Evolutionary conservation across 2,329 filamentous ascomycete species (phyloP).

Genomic region (Cephalotrichum gorgonifer): DNA sequence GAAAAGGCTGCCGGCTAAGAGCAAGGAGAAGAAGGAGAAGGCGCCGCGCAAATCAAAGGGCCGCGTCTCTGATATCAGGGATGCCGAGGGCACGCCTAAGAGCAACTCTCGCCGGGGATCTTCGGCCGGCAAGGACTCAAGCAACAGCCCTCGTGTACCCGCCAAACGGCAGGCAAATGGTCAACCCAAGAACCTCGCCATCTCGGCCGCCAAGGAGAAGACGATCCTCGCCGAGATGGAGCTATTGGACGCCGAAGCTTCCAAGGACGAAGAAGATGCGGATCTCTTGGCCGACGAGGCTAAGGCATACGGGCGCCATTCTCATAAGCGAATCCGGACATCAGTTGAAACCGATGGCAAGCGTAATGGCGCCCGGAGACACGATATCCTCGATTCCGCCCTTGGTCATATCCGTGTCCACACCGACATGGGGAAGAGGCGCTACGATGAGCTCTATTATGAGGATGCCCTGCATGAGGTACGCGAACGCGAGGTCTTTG

Average conservation of each 20-base stretch:
- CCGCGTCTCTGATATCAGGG: slow-evolving; percentile 39
- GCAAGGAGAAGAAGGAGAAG: slow-evolving; percentile 9
- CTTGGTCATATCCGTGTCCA: slow-evolving; percentile 57
- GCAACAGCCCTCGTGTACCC: slow-evolving; percentile 33
- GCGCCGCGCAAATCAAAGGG: slow-evolving; percentile 29
- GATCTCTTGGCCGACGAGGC: slow-evolving; percentile 33
- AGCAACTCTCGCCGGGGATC: slow-evolving; percentile 36
- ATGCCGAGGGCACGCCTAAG: slow-evolving; percentile 36
- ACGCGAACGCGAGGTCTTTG: slow-evolving; percentile 77
- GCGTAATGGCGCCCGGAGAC: slow-evolving; percentile 52
- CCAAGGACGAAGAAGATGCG: slow-evolving; percentile 13
- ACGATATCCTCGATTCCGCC: slow-evolving; percentile 47
- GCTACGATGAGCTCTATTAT: slow-evolving; percentile 69
- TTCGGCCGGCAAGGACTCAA: slow-evolving; percentile 34
- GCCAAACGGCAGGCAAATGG: slow-evolving; percentile 52
- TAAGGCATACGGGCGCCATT: slow-evolving; percentile 40
- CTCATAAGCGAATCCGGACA: slow-evolving; percentile 59
- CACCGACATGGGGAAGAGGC: slow-evolving; percentile 59
- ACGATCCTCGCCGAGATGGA: slow-evolving; percentile 23
- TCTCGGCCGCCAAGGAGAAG: slow-evolving; percentile 29
- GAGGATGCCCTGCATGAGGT: slow-evolving; percentile 77
- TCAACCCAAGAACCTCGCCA: slow-evolving; percentile 41
- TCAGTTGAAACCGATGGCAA: slow-evolving; percentile 51
- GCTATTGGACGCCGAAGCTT: slow-evolving; percentile 34
- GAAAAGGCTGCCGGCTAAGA: slow-evolving; percentile 9